Evolutionary conservation across 495 filamentous ascomycete species (phyloP).

Genomic region (Penicillium taxi): DNA sequence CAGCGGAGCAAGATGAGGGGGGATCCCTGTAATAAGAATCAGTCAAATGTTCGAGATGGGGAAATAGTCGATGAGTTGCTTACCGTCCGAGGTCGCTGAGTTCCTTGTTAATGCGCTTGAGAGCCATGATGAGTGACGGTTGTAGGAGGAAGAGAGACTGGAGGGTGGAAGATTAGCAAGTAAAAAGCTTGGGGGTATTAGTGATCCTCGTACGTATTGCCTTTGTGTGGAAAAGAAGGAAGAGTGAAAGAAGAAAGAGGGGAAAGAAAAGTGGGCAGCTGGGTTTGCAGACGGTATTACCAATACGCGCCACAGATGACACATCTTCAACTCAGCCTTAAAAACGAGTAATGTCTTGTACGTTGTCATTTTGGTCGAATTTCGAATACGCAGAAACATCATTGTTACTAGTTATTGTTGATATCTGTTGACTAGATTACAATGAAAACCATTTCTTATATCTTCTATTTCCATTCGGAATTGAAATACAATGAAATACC

Average conservation of each 20-base stretch:
- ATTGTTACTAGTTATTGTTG: too few relatives aligned
- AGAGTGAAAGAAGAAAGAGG: slow-evolving; percentile 22
- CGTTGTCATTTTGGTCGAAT: too few relatives aligned
- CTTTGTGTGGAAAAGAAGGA: slow-evolving; percentile 27
- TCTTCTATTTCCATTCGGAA: too few relatives aligned
- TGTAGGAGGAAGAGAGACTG: slow-evolving; percentile 8
- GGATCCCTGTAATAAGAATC: slow-evolving; percentile 61
- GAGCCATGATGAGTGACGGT: slow-evolving; percentile 62
- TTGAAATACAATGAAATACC: slow-evolving; percentile 6
- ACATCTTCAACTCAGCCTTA: too few relatives aligned
- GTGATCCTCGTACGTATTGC: slow-evolving; percentile 22
- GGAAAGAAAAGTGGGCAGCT: slow-evolving; percentile 23
- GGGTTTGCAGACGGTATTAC: slow-evolving; percentile 13
- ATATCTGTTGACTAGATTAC: too few relatives aligned
- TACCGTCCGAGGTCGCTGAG: slow-evolving; percentile 99
- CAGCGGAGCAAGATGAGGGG: slow-evolving; percentile 96
- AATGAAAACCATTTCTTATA: too few relatives aligned
- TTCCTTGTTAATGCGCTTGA: slow-evolving; percentile 99
- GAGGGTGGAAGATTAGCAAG: slow-evolving; percentile 6
- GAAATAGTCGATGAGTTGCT: slow-evolving; percentile 26
- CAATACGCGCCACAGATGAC: slow-evolving; percentile 18
- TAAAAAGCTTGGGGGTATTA: slow-evolving; percentile 1
- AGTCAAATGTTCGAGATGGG: slow-evolving; percentile 8
- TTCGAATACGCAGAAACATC: too few relatives aligned
- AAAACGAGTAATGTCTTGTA: too few relatives aligned